Conservation (phyloP, 306 rosid species). For the Dalbergia cultrata region DNA sequence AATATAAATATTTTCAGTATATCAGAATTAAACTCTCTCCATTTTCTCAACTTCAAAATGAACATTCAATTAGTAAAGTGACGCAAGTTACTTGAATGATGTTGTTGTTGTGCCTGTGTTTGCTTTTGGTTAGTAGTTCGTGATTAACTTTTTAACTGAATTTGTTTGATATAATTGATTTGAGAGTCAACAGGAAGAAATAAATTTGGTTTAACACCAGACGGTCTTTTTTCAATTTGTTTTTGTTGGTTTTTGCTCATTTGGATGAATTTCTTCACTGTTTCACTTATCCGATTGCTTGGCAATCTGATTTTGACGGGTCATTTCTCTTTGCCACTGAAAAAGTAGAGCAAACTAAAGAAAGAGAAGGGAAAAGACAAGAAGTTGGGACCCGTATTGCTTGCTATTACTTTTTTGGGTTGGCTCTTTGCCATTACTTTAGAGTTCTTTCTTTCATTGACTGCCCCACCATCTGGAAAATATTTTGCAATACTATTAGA, state of each 20-base stretch:
- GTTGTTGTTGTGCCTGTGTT: neutral
- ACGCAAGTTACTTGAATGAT: neutral
- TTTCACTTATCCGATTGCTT: neutral
- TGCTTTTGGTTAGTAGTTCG: too few relatives aligned
- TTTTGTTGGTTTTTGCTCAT: neutral
- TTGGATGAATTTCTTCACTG: neutral
- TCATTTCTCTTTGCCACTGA: neutral
- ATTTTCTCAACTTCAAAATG: too few relatives aligned
- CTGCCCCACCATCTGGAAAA: too few relatives aligned
- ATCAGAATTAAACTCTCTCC: too few relatives aligned
- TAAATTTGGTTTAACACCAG: neutral
- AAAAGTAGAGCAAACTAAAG: neutral
- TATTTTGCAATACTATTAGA: too few relatives aligned
- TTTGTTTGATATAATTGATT: neutral
- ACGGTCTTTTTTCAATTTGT: neutral
- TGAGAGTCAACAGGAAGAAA: neutral
- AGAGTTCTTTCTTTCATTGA: too few relatives aligned
- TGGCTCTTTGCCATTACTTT: neutral
- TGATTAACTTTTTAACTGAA: too few relatives aligned
- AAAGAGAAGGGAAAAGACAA: neutral
- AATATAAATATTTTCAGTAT: too few relatives aligned
- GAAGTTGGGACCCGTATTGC: neutral
- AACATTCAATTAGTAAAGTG: neutral
- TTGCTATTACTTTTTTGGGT: too few relatives aligned
- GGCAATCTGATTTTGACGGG: neutral